Evolutionary conservation across 1,284 basidiomycete genomes (phyloP), one percentile per base, ranked within the genome.

Genomic region (Cryptococcus hybrid): DNA sequence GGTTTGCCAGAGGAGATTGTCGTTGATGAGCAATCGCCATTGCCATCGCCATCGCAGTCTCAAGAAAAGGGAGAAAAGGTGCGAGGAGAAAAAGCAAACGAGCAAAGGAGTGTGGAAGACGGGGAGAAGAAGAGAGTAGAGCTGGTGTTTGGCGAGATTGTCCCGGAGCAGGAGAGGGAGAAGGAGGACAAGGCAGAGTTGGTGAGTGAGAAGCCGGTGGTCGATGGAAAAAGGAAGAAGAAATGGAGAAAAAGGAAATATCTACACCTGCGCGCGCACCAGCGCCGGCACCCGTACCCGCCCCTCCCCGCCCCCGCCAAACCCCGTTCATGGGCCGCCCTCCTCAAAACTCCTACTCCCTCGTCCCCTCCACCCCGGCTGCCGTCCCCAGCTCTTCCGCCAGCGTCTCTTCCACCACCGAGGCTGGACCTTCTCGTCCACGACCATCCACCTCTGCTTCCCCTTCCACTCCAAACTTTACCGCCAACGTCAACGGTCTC

Each of bases 271-370:
- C 18, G 24, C 18, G 34, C 3, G 5, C 49, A 9, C 30, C 57
- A 11, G 55, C 47, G 18, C 15, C 57, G n/a, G 38, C 58, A 43
- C n/a, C 48, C 35, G 7, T 55, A 5, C 47, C 50, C 30, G 37
- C 51, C 11, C 42, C 52, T 3, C 24, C 24, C 24, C 24, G 24
- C 24, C 24, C 39, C 52, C 3, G 15, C 58, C 7, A 51, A 54
- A 37, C 37, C 51, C n/a, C 50, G 46, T 15, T 88, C 86, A 3
- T 92, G 88, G 87, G 88, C 89, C 0, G 87, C 88, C 1, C 83
- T 91, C 30, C 80, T 92, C 40, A 82, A 81, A 51, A 60, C 56
- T n/a, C 45, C 62, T 8, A 55, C 60, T 30, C 43, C 66, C 7
- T 47, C 65, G 7, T 59, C 66, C 36, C 56, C 61, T 36, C 54